phyloP scores from a whole-genome alignment of 805 yeast species.

The Pichia nakasei region DNA sequence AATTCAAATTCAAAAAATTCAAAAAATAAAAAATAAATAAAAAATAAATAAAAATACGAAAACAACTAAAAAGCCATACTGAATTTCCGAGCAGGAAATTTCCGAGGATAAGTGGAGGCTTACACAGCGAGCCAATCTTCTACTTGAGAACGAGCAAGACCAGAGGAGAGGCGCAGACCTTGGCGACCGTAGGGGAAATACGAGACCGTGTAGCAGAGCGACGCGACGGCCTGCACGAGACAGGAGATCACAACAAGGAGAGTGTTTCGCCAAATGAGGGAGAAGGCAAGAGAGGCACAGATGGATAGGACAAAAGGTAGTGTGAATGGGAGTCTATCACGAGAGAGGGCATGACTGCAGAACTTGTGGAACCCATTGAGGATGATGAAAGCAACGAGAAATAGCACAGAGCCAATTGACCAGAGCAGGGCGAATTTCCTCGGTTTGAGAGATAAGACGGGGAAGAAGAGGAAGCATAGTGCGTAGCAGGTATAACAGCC shows the following conservation, averaged over 20 bases:
- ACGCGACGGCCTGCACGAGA: conserved; percentile 64
- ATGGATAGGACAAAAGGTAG: conserved; percentile 66
- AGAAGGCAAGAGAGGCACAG: conserved; percentile 58
- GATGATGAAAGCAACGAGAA: conserved; percentile 75
- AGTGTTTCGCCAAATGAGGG: conserved; percentile 54
- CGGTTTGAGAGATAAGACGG: conserved; percentile 74
- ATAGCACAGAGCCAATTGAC: conserved; percentile 79
- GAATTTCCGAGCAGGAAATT: too few species aligned
- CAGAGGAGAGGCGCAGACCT: conserved; percentile 48
- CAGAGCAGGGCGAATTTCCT: conserved; percentile 77
- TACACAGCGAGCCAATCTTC: conserved; percentile 17
- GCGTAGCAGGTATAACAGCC: conserved; percentile 68
- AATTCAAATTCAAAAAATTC: too few species aligned
- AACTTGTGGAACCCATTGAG: conserved; percentile 83
- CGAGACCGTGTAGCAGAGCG: conserved; percentile 73
- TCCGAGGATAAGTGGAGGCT: too few species aligned
- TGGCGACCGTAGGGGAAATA: conserved; percentile 90
- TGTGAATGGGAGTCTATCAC: conserved; percentile 68
- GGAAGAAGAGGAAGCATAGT: conserved; percentile 69
- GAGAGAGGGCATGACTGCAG: conserved; percentile 53
- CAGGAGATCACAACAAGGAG: conserved; percentile 65
- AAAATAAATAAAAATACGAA: background rate
- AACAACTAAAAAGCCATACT: background rate
- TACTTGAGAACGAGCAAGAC: conserved; percentile 33
- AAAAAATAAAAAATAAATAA: too few species aligned